Evolutionary conservation across 306 rosid species (phyloP).

Genomic region (Fagus crenata): DNA sequence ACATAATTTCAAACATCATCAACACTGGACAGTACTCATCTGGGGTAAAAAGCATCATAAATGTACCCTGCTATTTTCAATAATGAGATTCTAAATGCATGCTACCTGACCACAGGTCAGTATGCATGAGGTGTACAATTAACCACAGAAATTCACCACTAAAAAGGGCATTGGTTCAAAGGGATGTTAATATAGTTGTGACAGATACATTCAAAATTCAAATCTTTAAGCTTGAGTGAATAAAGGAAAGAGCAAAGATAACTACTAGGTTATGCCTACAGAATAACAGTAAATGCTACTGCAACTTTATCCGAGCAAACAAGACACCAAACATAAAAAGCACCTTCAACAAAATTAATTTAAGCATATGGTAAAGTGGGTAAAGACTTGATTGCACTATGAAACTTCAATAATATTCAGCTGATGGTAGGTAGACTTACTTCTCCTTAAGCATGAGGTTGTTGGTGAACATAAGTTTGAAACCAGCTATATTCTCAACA

Average conservation of each 20-base stretch:
- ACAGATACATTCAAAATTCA: no score
- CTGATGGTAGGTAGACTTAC: constrained; percentile 37
- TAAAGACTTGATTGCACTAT: background rate
- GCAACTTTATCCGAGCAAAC: background rate
- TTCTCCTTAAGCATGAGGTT: constrained; percentile 51
- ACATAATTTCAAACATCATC: constrained; percentile 12
- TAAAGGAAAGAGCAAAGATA: constrained; percentile 6
- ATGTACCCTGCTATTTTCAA: constrained; percentile 2
- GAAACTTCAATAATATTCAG: background rate
- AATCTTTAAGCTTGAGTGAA: background rate
- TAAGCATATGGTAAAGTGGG: background rate
- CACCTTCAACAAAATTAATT: background rate
- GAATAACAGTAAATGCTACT: background rate
- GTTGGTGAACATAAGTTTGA: constrained; percentile 60
- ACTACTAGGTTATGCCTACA: background rate
- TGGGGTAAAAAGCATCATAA: background rate
- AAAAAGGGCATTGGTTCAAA: background rate
- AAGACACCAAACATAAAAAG: background rate
- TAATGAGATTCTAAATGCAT: background rate
- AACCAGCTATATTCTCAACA: constrained; percentile 81
- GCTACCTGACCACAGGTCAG: background rate
- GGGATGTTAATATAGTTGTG: no score
- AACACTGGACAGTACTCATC: background rate
- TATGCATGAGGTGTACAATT: background rate
- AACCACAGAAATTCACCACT: constrained; percentile 1